These are phyloP conservation scores for Pelargonium australe DNA, from an alignment of 441 rosid species.

Conservation along the genomic window DNA sequence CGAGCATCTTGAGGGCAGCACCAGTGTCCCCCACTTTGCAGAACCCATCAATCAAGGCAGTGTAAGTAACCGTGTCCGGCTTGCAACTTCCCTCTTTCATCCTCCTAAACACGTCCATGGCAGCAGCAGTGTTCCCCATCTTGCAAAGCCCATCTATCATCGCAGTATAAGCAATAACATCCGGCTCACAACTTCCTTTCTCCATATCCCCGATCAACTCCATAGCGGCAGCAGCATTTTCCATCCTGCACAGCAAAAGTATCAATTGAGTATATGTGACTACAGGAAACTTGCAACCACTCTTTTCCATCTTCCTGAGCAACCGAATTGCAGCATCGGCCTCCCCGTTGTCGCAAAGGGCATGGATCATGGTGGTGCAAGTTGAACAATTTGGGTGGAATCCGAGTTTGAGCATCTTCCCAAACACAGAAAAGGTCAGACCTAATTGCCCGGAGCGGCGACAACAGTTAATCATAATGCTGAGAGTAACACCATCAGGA, in stretches of 20 bases:
- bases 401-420: background rate
- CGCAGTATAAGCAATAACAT: too few species aligned
- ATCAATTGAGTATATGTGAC: background rate
- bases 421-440: background rate
- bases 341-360: background rate
- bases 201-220: background rate
- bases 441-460: background rate
- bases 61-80: too few species aligned
- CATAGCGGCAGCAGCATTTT: background rate
- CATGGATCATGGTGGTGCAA: background rate
- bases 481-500: background rate
- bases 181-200: constrained; percentile 3
- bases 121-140: too few species aligned
- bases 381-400: background rate
- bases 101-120: too few species aligned
- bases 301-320: background rate
- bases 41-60: too few species aligned
- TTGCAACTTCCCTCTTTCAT: too few species aligned
- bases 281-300: background rate
- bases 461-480: background rate
- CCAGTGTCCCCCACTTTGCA: too few species aligned
- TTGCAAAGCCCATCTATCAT: too few species aligned
- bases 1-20: too few species aligned
- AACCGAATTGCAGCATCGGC: background rate
- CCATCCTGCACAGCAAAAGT: background rate